Percentiles rank a stretch among this genome's conserved stretches.
Conservation (phyloP, 2,329 filamentous ascomycete species). For the Talaromyces sp. region DNA sequence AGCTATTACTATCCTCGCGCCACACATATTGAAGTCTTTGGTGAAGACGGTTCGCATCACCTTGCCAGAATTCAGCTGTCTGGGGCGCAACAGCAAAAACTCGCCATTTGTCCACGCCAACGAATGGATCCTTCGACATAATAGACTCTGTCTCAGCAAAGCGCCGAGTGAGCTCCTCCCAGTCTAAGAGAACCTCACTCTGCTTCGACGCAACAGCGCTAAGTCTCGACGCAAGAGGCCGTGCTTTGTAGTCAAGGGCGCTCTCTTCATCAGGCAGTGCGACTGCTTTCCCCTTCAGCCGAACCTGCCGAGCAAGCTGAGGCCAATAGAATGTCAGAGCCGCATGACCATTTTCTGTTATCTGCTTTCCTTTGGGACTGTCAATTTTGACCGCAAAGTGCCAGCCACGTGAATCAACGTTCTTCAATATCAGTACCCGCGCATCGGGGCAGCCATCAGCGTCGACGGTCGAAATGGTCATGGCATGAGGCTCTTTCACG, state of each 20-base stretch:
- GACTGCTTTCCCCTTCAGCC: constrained; percentile 11
- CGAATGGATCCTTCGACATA: neutral
- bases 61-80: constrained; percentile 23
- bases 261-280: constrained; percentile 11
- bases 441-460: constrained; percentile 17
- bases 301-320: constrained; percentile 18
- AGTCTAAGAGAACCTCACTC: constrained; percentile 12
- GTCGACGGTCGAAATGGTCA: constrained; percentile 21
- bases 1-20: neutral
- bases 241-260: constrained; percentile 8
- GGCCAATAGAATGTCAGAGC: constrained; percentile 24
- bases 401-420: constrained; percentile 21
- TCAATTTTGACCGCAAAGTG: constrained; percentile 21
- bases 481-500: constrained; percentile 21
- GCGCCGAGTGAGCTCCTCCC: constrained; percentile 2
- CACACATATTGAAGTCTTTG: constrained; percentile 14
- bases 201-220: constrained; percentile 20
- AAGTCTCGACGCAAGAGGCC: constrained; percentile 13
- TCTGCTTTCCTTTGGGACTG: constrained; percentile 18
- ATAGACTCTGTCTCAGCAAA: neutral
- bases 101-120: constrained; percentile 9
- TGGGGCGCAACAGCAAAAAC: constrained; percentile 17
- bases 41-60: constrained; percentile 16
- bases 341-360: constrained; percentile 1
- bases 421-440: constrained; percentile 20